Base-by-base conservation (phyloP, 2,329 filamentous ascomycete genomes). In the Beauveria sp. region DNA sequence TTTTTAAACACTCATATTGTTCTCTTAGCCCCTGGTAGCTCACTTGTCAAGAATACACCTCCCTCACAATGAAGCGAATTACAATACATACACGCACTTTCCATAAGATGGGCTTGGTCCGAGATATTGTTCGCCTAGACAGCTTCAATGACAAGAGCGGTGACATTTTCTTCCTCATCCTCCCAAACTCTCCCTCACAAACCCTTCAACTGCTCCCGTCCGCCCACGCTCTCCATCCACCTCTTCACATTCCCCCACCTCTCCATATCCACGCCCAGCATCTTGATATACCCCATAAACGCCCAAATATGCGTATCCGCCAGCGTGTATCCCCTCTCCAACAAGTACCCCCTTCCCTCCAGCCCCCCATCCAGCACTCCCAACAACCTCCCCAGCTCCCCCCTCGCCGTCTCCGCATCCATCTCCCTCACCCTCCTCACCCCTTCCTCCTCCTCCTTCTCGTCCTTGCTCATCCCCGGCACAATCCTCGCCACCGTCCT, bases 281-380 rank as follows among this genome's bases (percentile, higher is more conserved):
- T 62, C 45, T 45, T 58, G 22, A 62, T 40, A 20, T 51, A 62
- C 16, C 16, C 30, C 46, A 63, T 53, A 56, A 63, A 60, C 26
- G 56, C 14, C 56, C 56, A 63, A 3, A 63, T 10, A 28, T 63
- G 61, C 26, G 56, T 60, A 20, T 63, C 61, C 20, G 43, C 56
- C 57, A 63, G n/a, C 20, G 50, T 42, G 14, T 60, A 63, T 24
- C 42, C 26, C 16, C 40, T 34, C 5, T 45, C n/a, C n/a, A n/a
- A n/a, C n/a, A n/a, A n/a, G n/a, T n/a, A n/a, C n/a, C n/a, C n/a
- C n/a, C n/a, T n/a, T n/a, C n/a, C n/a, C n/a, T n/a, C n/a, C n/a
- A n/a, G n/a, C n/a, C n/a, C n/a, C n/a, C n/a, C n/a, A n/a, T n/a
- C n/a, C n/a, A 63, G 43, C 22, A 63, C 43, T 26, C n/a, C n/a